Evolutionary conservation across 805 yeast species (phyloP).

Genomic region (Candida dajiaensis): DNA sequence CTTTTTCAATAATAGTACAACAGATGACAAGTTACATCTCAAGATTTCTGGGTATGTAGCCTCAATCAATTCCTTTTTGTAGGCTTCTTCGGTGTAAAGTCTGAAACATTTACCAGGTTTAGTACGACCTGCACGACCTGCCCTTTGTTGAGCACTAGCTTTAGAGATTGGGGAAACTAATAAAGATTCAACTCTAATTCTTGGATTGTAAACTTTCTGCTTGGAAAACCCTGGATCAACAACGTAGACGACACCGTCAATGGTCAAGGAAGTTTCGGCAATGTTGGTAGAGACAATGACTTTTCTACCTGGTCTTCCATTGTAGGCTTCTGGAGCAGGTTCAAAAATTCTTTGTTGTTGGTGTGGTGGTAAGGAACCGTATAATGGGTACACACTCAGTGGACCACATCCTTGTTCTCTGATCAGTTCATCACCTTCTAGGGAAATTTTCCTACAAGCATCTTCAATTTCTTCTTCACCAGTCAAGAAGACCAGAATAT

Average conservation of each 20-base stretch:
- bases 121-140: constrained; percentile 99
- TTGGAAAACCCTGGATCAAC: constrained; percentile 97
- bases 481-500: constrained; percentile 76
- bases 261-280: constrained; percentile 96
- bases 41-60: constrained; percentile 96
- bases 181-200: constrained; percentile 91
- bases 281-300: constrained; percentile 89
- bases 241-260: constrained; percentile 95
- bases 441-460: constrained; percentile 80
- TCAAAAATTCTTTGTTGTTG: constrained; percentile 93
- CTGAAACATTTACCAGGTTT: constrained; percentile 98
- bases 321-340: constrained; percentile 70
- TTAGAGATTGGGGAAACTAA: constrained; percentile 94
- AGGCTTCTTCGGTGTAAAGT: constrained; percentile 93
- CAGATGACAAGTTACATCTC: constrained; percentile 83
- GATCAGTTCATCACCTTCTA: constrained; percentile 84
- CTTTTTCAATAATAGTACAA: constrained; percentile 89
- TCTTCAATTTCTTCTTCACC: constrained; percentile 99
- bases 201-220: constrained; percentile 94
- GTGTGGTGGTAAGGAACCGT: constrained; percentile 94
- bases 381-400: constrained; percentile 80
- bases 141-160: constrained; percentile 97
- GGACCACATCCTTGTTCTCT: constrained; percentile 93
- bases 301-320: constrained; percentile 92
- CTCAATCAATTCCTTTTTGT: constrained; percentile 86